A percentile compares a stretch with the other conserved stretches of the same genome.
Conservation (phyloP, 2,329 filamentous ascomycete genomes). For the Venturia oleaginea region DNA sequence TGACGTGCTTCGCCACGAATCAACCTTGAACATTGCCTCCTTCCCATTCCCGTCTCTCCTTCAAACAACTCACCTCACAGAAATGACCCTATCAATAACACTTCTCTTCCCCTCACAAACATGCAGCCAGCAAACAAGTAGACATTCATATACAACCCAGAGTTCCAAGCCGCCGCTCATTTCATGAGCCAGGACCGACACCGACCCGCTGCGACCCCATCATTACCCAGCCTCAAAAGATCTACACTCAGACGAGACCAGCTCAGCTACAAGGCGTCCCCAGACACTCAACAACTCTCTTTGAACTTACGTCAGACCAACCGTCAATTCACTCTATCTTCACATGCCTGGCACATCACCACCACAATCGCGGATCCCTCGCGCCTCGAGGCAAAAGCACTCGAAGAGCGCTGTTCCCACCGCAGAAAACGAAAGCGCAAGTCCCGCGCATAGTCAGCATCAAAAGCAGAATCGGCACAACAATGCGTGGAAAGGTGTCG, state of each 20-base stretch:
- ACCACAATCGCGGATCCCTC: slow-evolving; percentile 1
- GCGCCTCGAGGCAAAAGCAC: slow-evolving; percentile 8
- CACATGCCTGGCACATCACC: not conserved
- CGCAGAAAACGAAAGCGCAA: not conserved
- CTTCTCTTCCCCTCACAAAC: not conserved
- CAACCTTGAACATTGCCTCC: not conserved
- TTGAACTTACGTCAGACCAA: not conserved
- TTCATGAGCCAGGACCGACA: not conserved
- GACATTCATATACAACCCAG: not conserved
- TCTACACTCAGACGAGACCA: not conserved
- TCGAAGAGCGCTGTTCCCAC: not conserved
- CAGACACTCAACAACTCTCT: not conserved
- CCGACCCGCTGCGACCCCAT: not conserved
- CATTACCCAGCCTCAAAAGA: not conserved
- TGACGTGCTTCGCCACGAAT: slow-evolving; percentile 7
- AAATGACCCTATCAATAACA: slow-evolving; percentile 4
- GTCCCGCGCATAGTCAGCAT: not conserved
- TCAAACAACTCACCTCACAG: not conserved
- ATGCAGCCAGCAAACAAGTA: not conserved
- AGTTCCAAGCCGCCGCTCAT: not conserved
- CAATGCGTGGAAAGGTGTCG: not conserved
- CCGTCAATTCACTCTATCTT: not conserved
- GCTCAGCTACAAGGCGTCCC: not conserved
- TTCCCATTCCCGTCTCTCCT: not conserved
- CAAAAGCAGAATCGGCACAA: not conserved